Conservation (phyloP, 805 yeast genomes). For the Spathaspora gorwiae region DNA sequence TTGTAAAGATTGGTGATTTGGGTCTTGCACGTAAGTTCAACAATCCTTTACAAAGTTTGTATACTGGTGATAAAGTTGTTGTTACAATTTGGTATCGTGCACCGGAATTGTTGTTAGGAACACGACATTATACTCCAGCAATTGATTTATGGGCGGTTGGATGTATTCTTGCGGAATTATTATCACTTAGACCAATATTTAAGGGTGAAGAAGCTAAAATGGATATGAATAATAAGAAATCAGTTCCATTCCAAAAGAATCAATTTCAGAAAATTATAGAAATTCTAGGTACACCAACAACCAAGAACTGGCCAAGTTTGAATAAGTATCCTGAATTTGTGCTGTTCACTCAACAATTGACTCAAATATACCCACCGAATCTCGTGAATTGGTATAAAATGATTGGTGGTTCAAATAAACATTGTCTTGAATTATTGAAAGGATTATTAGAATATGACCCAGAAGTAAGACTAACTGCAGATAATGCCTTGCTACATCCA, state of each 20-base stretch:
- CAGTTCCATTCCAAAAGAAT: conserved; percentile 89
- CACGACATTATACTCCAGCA: conserved; percentile 88
- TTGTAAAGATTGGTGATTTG: conserved; percentile 92
- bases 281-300: conserved; percentile 85
- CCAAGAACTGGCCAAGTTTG: conserved; percentile 74
- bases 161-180: conserved; percentile 85
- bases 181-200: conserved; percentile 86
- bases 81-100: conserved; percentile 97
- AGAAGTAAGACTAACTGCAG: conserved; percentile 69
- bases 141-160: conserved; percentile 96
- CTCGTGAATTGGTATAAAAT: conserved; percentile 82
- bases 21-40: conserved; percentile 87
- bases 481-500: conserved; percentile 67
- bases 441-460: conserved; percentile 82
- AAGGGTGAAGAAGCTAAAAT: conserved; percentile 97
- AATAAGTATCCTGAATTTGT: conserved; percentile 78
- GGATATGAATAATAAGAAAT: conserved; percentile 74
- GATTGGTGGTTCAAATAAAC: conserved; percentile 68
- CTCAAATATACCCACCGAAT: conserved; percentile 58
- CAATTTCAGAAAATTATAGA: conserved; percentile 89
- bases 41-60: conserved; percentile 80
- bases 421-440: conserved; percentile 61
- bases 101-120: conserved; percentile 86
- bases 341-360: conserved; percentile 42
- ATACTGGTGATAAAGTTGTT: conserved; percentile 91